Percentiles rank a stretch among this genome's conserved stretches.
Evolutionary conservation across 805 yeast species (phyloP).

Genomic region (Candida berthetii): DNA sequence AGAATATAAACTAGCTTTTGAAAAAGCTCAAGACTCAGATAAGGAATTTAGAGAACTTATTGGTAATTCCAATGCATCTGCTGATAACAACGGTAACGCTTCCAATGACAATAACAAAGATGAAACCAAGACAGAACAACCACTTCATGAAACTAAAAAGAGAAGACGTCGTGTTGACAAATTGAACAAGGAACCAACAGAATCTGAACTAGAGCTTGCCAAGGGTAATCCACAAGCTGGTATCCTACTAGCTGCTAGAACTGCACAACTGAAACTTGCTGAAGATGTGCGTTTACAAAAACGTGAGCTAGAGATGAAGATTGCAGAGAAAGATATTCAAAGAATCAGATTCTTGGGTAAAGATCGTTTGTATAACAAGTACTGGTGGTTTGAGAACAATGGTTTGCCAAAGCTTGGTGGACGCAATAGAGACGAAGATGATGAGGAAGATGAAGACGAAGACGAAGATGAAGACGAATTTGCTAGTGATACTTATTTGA

Average conservation of each 20-base stretch:
- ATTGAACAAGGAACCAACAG: constrained; percentile 28
- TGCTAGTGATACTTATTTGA: constrained; percentile 52
- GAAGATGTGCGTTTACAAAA: constrained; percentile 44
- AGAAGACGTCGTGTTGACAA: constrained; percentile 25
- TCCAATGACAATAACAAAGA: constrained; percentile 1
- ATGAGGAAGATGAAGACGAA: constrained; percentile 35
- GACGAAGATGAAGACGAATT: constrained; percentile 37
- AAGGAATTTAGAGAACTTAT: constrained; percentile 30
- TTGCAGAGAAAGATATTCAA: constrained; percentile 71
- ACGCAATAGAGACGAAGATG: constrained; percentile 27
- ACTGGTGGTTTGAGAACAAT: constrained; percentile 92
- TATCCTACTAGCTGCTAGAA: constrained; percentile 37
- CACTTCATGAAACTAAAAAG: constrained; percentile 13
- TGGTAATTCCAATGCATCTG: constrained; percentile 8
- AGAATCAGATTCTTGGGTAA: constrained; percentile 71
- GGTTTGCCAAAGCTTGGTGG: constrained; percentile 60
- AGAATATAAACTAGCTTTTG: constrained; percentile 49
- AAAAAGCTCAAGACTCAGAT: constrained; percentile 40
- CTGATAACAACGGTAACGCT: constrained; percentile 8
- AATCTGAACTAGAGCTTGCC: constrained; percentile 29
- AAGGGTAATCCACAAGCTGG: constrained; percentile 36
- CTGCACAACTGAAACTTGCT: constrained; percentile 27
- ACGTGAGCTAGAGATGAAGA: constrained; percentile 48
- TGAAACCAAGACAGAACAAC: constrained; percentile 6
- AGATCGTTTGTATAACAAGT: constrained; percentile 79